Evolutionary conservation across 192 early-diverging fungal species (phyloP), one percentile per base, ranked within the genome.

Genomic region (Podila clonocystis): DNA sequence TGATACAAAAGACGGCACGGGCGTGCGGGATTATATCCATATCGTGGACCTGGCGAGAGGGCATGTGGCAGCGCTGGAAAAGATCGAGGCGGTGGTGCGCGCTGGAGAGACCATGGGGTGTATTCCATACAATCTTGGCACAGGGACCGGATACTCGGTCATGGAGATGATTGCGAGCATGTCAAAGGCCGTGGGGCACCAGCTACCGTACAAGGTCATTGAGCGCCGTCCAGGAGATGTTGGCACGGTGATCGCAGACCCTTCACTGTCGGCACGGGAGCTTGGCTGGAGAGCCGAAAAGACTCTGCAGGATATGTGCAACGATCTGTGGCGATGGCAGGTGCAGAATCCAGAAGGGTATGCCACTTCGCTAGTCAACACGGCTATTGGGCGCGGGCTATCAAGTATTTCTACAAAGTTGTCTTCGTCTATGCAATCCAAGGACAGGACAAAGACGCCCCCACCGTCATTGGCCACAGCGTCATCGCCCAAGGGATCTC

Each of bases 21-120:
- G 91, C 66, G 91, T 99, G 33, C 88, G 97, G 50, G 98, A 99
- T 83, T 99, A 99, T 82, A 93, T 99, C 63, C 96, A 99, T 82
- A 96, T 99, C 11, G 93, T 94, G 66, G 98, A 99, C 77, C 85
- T 98, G 38, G 93, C 97, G 5, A 75, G 86, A 45, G 98, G 94
- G 17, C 98, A 99, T 73, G 91, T 97, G 34, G 90, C 91, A 58
- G 95, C 97, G 3, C 76, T 99, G 30, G 88, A 93, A 64, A 93
- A 96, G 59, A 85, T 97, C 63, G 75, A 85, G 26, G 31, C 60
- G 15, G 49, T 79, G 26, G 41, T 68, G 12, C 34, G 45, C 34
- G 58, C 75, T 13, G 64, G 84, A 15, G 69, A 76, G 28, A 87
- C 91, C 70, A 79, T 82, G 63, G 87, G 84, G 20, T 90, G 85